A percentile compares a stretch with the other conserved stretches of the same genome.
Conservation (phyloP, 768 basidiomycete genomes). For the Royoungia palumana region DNA sequence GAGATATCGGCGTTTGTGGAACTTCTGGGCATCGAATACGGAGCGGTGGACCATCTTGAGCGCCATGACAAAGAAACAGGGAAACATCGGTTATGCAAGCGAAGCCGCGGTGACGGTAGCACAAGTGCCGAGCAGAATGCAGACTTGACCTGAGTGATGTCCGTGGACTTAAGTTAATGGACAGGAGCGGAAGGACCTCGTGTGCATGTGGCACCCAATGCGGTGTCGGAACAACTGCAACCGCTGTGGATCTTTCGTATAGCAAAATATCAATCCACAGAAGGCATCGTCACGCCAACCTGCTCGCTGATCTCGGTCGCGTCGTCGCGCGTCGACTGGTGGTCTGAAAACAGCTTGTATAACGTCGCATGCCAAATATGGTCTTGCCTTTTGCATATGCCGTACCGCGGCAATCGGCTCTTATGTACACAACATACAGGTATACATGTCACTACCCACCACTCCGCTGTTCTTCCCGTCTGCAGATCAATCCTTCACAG, state of each 20-base stretch:
- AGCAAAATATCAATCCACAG: conserved; percentile 9
- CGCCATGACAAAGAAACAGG: conserved; percentile 31
- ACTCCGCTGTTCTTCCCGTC: too few species aligned
- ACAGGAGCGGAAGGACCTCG: conserved; percentile 35
- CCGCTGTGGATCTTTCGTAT: conserved; percentile 19
- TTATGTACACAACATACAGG: conserved; percentile 22
- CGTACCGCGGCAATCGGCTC: conserved; percentile 29
- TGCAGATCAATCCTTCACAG: too few species aligned
- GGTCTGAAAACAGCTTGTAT: conserved; percentile 2
- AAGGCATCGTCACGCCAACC: conserved; percentile 8
- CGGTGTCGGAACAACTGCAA: conserved; percentile 28
- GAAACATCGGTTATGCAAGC: conserved; percentile 35
- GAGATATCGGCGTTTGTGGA: conserved; percentile 21
- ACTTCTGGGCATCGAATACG: conserved; percentile 21
- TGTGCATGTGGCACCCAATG: conserved; percentile 33
- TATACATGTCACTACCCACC: too few species aligned
- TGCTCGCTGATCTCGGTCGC: conserved; percentile 14
- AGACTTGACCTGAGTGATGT: conserved; percentile 31
- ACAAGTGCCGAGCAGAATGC: conserved; percentile 33
- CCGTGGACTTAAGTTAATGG: conserved; percentile 40
- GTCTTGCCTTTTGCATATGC: conserved; percentile 28
- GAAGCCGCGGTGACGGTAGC: conserved; percentile 37
- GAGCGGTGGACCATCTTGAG: conserved; percentile 18
- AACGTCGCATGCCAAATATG: conserved; percentile 17
- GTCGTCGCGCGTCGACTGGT: conserved; percentile 2